Evolutionary conservation across 371 early-diverging fungal species (phyloP).

Genomic region (Mortierella sp.): DNA sequence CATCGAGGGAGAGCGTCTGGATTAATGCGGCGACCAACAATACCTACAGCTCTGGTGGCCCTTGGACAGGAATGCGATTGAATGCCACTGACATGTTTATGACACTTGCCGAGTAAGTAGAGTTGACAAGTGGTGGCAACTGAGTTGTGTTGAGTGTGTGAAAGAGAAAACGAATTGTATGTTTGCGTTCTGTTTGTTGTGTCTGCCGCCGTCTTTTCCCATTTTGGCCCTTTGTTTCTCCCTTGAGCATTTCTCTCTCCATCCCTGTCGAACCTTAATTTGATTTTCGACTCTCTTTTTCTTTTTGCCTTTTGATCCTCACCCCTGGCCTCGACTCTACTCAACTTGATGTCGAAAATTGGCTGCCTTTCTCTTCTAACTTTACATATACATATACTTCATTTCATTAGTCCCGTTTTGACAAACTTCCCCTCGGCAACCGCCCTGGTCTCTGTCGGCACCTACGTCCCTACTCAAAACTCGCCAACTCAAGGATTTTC

Average conservation of each 20-base stretch:
- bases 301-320: conserved; percentile 1
- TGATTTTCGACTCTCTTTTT: conserved; percentile 14
- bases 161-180: background rate
- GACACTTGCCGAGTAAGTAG: conserved; percentile 35
- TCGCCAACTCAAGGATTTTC: conserved; percentile 44
- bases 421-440: conserved; percentile 20
- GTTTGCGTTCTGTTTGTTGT: background rate
- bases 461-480: conserved; percentile 24
- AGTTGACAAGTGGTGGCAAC: background rate
- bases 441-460: conserved; percentile 36
- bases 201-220: background rate
- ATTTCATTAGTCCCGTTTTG: conserved; percentile 19
- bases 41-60: conserved; percentile 16
- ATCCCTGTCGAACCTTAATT: conserved; percentile 4
- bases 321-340: background rate
- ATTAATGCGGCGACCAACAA: conserved; percentile 26
- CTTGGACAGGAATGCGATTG: conserved; percentile 43
- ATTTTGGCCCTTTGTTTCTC: background rate
- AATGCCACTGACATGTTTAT: conserved; percentile 18
- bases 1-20: conserved; percentile 30
- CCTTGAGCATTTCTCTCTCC: background rate
- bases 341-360: background rate
- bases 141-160: background rate
- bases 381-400: no score
- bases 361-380: background rate